These are phyloP conservation scores for Calycina marina DNA, from an alignment of 2,329 filamentous ascomycete species.

Conservation along the genomic window DNA sequence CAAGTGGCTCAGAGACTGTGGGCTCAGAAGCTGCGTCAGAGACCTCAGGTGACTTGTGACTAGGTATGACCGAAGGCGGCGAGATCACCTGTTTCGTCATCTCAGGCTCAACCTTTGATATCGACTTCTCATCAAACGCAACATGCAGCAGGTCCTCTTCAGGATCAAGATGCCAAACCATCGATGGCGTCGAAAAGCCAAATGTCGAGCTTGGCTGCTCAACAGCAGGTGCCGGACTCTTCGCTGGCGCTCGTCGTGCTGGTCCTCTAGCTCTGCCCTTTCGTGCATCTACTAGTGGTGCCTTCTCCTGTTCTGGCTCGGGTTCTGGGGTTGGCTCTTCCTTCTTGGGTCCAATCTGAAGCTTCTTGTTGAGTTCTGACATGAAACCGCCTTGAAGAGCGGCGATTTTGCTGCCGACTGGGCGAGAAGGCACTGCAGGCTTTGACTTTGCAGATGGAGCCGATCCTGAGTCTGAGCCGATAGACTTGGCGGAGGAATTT, in stretches of 20 bases:
- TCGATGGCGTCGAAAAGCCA: conserved; percentile 22
- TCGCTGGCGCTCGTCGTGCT: conserved; percentile 54
- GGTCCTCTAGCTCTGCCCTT: conserved; percentile 86
- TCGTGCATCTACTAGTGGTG: conserved; percentile 72
- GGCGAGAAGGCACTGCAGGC: conserved; percentile 66
- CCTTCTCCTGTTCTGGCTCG: conserved; percentile 51
- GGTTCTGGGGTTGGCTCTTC: conserved; percentile 45
- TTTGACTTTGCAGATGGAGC: conserved; percentile 52
- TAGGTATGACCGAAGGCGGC: no score
- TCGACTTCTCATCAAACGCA: conserved; percentile 8
- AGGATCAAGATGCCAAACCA: conserved; percentile 28
- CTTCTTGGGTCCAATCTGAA: conserved; percentile 80
- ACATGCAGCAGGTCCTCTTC: conserved; percentile 26
- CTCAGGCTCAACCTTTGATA: no score
- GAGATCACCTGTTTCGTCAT: no score
- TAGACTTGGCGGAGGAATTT: conserved; percentile 21
- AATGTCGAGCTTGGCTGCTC: conserved; percentile 3
- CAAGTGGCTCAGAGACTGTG: no score
- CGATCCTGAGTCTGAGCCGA: conserved; percentile 26
- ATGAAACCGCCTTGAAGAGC: conserved; percentile 84
- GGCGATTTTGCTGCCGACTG: conserved; percentile 74
- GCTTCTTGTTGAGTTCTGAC: conserved; percentile 78
- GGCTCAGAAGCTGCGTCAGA: no score
- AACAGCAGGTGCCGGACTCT: conserved; percentile 19
- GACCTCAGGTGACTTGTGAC: no score